Conservation (phyloP, 2,329 filamentous ascomycete species). For the Neobulgaria alba region DNA sequence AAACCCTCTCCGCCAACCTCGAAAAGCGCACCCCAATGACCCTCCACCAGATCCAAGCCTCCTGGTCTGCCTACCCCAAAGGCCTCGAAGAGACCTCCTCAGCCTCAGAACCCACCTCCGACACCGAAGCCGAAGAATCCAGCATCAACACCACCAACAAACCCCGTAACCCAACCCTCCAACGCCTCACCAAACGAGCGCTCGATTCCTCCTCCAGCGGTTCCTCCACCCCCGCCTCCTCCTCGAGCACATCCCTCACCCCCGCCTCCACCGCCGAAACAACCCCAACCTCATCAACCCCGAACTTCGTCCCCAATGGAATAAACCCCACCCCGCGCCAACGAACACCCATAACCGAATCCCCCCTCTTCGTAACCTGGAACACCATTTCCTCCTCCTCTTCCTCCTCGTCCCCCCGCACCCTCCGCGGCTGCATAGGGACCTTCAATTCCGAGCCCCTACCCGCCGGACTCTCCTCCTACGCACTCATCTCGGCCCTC, state of each 20-base stretch:
- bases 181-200: slow-evolving; percentile 7
- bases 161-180: slow-evolving; percentile 12
- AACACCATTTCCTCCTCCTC: slow-evolving; percentile 58
- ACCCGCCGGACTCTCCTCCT: slow-evolving; percentile 62
- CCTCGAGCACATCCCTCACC: slow-evolving; percentile 30
- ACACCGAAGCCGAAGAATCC: slow-evolving; percentile 1
- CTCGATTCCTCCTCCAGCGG: slow-evolving; percentile 6
- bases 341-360: slow-evolving; percentile 39
- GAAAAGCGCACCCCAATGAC: slow-evolving; percentile 58
- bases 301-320: too few relatives aligned
- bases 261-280: slow-evolving; percentile 36
- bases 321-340: slow-evolving; percentile 18
- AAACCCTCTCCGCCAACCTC: slow-evolving; percentile 69
- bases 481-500: slow-evolving; percentile 71
- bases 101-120: slow-evolving; percentile 3
- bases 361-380: slow-evolving; percentile 83
- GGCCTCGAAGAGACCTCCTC: slow-evolving; percentile 28
- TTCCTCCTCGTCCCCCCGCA: too few relatives aligned
- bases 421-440: slow-evolving; percentile 87
- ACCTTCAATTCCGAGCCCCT: slow-evolving; percentile 79
- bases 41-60: slow-evolving; percentile 60
- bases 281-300: slow-evolving; percentile 16
- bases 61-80: slow-evolving; percentile 39
- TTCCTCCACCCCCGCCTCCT: slow-evolving; percentile 14
- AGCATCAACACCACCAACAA: slow-evolving; percentile 1